Percentiles rank a stretch among this genome's conserved stretches.
Conservation (phyloP, 2,329 filamentous ascomycete genomes). For the Fusarium heterosporum region DNA sequence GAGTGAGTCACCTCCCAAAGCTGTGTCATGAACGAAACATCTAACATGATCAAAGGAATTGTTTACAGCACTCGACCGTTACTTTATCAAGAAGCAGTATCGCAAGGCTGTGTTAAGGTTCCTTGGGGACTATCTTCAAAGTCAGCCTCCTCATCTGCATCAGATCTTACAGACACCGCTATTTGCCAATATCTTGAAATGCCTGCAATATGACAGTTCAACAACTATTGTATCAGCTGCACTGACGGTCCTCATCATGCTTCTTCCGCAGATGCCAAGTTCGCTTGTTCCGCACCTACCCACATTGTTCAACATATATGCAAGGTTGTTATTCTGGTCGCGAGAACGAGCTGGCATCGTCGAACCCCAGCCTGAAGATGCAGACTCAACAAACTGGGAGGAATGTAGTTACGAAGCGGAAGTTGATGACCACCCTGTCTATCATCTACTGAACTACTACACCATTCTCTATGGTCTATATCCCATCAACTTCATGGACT, state of each 20-base stretch:
- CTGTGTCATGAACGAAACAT: neutral
- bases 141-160: slow-evolving; percentile 83
- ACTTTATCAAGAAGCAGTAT: slow-evolving; percentile 72
- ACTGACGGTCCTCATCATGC: slow-evolving; percentile 81
- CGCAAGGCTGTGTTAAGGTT: slow-evolving; percentile 74
- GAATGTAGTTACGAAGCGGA: slow-evolving; percentile 71
- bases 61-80: slow-evolving; percentile 72
- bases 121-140: slow-evolving; percentile 77
- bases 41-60: slow-evolving; percentile 64
- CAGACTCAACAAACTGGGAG: slow-evolving; percentile 68
- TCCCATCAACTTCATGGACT: slow-evolving; percentile 87
- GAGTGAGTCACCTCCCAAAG: slow-evolving; percentile 47
- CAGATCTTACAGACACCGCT: slow-evolving; percentile 77
- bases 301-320: slow-evolving; percentile 84
- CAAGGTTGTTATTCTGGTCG: slow-evolving; percentile 83
- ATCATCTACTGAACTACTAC: slow-evolving; percentile 79
- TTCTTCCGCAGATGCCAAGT: slow-evolving; percentile 82
- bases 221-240: slow-evolving; percentile 81
- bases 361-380: slow-evolving; percentile 55
- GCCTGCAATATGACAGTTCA: slow-evolving; percentile 81
- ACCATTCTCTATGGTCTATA: slow-evolving; percentile 87
- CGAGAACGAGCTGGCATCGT: slow-evolving; percentile 59
- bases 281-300: slow-evolving; percentile 76
- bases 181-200: slow-evolving; percentile 77
- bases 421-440: slow-evolving; percentile 70